A percentile compares a stretch with the other conserved stretches of the same genome.
These are phyloP conservation scores for Pharus latifolius DNA, from an alignment of 176 grass and related monocot genomes.

Conservation along the genomic window DNA sequence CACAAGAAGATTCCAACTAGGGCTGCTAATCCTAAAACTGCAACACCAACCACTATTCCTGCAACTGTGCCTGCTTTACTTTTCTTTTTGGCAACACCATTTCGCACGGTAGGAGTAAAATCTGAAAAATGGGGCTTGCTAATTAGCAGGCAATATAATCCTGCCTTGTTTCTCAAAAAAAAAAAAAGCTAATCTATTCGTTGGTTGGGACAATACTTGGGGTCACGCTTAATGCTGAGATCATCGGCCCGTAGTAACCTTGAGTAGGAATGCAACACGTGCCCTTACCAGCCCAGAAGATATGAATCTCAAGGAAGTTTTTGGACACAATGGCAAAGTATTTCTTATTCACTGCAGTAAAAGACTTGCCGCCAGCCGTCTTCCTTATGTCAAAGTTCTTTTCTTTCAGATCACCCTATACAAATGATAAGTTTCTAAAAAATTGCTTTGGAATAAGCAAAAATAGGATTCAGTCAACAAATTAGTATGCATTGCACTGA, in stretches of 20 bases:
- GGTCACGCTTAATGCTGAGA: slow-evolving; percentile 67
- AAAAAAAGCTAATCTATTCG: too few relatives aligned
- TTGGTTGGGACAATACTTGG: too few relatives aligned
- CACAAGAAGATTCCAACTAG: slow-evolving; percentile 11
- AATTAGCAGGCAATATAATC: not conserved
- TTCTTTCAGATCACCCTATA: slow-evolving; percentile 56
- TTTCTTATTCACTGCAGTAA: slow-evolving; percentile 33
- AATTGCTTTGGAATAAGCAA: slow-evolving; percentile 33
- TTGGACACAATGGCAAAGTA: slow-evolving; percentile 43
- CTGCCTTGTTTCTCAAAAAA: too few relatives aligned
- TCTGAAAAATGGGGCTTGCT: slow-evolving; percentile 18
- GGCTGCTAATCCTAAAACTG: slow-evolving; percentile 11
- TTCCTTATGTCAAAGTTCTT: slow-evolving; percentile 81
- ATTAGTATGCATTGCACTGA: too few relatives aligned
- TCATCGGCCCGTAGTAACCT: slow-evolving; percentile 63
- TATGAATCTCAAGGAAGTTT: slow-evolving; percentile 89
- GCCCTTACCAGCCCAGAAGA: slow-evolving; percentile 93
- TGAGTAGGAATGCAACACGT: slow-evolving; percentile 67
- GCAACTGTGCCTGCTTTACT: slow-evolving; percentile 21
- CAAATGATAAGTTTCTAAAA: slow-evolving; percentile 25
- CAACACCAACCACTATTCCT: slow-evolving; percentile 9
- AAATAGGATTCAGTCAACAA: too few relatives aligned
- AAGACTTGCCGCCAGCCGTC: slow-evolving; percentile 47
- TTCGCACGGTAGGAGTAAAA: slow-evolving; percentile 38
- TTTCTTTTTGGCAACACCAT: not conserved